Conservation (phyloP, 2,329 filamentous ascomycete species). For the Calcarisporium arbuscula region DNA sequence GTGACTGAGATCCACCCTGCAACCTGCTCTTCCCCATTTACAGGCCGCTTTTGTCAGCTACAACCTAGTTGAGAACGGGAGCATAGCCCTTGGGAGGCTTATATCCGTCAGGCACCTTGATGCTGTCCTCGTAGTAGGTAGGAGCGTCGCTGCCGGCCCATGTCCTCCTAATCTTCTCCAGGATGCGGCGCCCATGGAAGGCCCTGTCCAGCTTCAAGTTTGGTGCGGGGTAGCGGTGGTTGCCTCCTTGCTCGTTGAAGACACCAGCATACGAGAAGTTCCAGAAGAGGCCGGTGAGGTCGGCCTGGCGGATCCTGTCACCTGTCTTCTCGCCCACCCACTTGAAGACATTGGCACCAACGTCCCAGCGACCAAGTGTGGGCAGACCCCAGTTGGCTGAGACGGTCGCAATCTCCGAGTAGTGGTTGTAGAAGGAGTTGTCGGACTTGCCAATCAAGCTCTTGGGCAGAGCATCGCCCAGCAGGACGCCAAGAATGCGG, state of each 20-base stretch:
- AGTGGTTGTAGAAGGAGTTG: constrained; percentile 65
- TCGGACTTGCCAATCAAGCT: constrained; percentile 63
- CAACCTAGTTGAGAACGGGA: constrained; percentile 13
- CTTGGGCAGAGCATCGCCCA: constrained; percentile 66
- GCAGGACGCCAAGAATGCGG: constrained; percentile 61
- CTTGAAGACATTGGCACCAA: constrained; percentile 63
- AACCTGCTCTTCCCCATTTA: too few species aligned
- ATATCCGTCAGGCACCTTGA: constrained; percentile 35
- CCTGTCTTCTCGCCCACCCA: constrained; percentile 55
- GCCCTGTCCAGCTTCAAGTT: constrained; percentile 30
- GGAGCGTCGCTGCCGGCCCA: constrained; percentile 32
- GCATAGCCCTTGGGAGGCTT: constrained; percentile 35
- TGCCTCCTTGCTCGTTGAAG: constrained; percentile 32
- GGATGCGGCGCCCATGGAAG: constrained; percentile 26
- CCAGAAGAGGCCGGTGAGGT: constrained; percentile 38
- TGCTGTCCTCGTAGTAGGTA: constrained; percentile 34
- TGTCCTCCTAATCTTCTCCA: constrained; percentile 27
- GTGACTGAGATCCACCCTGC: too few species aligned
- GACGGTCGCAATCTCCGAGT: constrained; percentile 61
- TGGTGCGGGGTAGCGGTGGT: constrained; percentile 30
- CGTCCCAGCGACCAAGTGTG: constrained; percentile 66
- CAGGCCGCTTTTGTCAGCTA: too few species aligned
- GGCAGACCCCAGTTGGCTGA: constrained; percentile 64
- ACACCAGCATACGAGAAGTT: constrained; percentile 49
- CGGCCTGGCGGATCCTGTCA: constrained; percentile 35